phyloP scores from a whole-genome alignment of 495 filamentous ascomycete species.

The Neohortaea acidophila region DNA sequence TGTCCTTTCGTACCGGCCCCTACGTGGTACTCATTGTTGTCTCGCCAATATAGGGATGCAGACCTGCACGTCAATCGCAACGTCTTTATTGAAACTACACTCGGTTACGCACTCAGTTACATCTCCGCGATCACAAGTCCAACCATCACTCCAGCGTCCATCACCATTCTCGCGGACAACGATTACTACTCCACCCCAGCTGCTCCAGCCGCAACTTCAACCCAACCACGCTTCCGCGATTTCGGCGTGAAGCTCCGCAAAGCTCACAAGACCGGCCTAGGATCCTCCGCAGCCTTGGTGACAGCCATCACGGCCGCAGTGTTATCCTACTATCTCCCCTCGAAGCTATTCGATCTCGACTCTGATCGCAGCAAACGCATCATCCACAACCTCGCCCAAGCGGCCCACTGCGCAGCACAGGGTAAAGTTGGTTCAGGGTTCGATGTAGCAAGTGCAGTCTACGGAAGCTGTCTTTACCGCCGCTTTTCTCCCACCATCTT shows the following conservation, averaged over 20 bases:
- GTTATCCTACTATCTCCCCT: conserved; percentile 63
- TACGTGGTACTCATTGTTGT: too few species aligned
- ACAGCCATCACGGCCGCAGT: conserved; percentile 77
- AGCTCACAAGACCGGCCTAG: conserved; percentile 92
- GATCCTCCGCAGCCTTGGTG: conserved; percentile 86
- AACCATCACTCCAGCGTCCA: conserved; percentile 47
- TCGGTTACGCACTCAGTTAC: conserved; percentile 80
- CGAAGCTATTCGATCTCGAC: conserved; percentile 34
- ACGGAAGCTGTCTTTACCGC: conserved; percentile 76
- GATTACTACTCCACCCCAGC: conserved; percentile 83
- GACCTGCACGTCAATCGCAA: conserved; percentile 39
- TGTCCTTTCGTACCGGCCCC: too few species aligned
- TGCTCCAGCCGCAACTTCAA: conserved; percentile 18
- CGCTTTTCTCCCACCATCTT: conserved; percentile 77
- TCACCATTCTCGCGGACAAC: conserved; percentile 86
- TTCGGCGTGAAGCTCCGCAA: conserved; percentile 59
- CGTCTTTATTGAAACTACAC: conserved; percentile 77
- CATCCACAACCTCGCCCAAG: conserved; percentile 86
- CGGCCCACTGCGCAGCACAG: conserved; percentile 87
- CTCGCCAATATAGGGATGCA: conserved; percentile 21
- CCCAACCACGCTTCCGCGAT: conserved; percentile 45
- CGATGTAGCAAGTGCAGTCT: conserved; percentile 87
- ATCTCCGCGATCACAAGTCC: conserved; percentile 40
- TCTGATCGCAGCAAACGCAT: conserved; percentile 22
- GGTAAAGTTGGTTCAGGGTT: conserved; percentile 94